A percentile compares a stretch with the other conserved stretches of the same genome.
These are phyloP conservation scores for Zygosaccharomyces lentus DNA, from an alignment of 805 yeast genomes.

Conservation along the genomic window DNA sequence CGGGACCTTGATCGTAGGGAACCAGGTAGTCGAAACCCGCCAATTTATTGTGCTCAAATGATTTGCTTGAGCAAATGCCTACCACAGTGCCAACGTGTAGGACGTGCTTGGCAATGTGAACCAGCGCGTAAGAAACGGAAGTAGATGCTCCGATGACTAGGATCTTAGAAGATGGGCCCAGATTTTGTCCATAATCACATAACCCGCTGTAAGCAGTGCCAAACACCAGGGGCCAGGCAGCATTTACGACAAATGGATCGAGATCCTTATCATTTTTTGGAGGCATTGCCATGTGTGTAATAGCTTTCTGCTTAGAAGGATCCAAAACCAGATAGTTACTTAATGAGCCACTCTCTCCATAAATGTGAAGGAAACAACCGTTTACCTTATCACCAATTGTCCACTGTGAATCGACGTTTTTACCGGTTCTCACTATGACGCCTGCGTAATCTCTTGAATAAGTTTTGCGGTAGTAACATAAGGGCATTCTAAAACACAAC, in stretches of 20 bases:
- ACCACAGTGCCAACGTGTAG: slow-evolving; percentile 49
- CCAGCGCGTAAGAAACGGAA: slow-evolving; percentile 53
- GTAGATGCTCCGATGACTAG: slow-evolving; percentile 74
- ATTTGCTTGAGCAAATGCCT: slow-evolving; percentile 50
- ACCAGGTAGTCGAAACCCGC: slow-evolving; percentile 58
- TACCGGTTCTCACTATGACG: slow-evolving; percentile 27
- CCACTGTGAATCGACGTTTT: slow-evolving; percentile 20
- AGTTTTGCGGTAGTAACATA: slow-evolving; percentile 18
- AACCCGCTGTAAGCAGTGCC: slow-evolving; percentile 54
- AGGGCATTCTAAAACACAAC: slow-evolving; percentile 6
- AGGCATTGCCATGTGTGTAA: slow-evolving; percentile 32
- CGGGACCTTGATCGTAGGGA: slow-evolving; percentile 49
- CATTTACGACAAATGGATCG: slow-evolving; percentile 31
- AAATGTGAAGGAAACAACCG: slow-evolving; percentile 25
- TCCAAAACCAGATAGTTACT: slow-evolving; percentile 45
- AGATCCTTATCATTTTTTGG: slow-evolving; percentile 31
- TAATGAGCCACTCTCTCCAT: slow-evolving; percentile 39
- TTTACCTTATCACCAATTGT: slow-evolving; percentile 29
- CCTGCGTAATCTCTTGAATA: slow-evolving; percentile 32
- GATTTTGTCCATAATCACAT: slow-evolving; percentile 31
- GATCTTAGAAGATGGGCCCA: slow-evolving; percentile 45
- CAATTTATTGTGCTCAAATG: slow-evolving; percentile 41
- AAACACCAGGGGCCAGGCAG: slow-evolving; percentile 59
- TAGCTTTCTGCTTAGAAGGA: slow-evolving; percentile 25
- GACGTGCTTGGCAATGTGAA: slow-evolving; percentile 52